Conservation (phyloP, 192 early-diverging fungal species). For the Funneliformis geosporum region DNA sequence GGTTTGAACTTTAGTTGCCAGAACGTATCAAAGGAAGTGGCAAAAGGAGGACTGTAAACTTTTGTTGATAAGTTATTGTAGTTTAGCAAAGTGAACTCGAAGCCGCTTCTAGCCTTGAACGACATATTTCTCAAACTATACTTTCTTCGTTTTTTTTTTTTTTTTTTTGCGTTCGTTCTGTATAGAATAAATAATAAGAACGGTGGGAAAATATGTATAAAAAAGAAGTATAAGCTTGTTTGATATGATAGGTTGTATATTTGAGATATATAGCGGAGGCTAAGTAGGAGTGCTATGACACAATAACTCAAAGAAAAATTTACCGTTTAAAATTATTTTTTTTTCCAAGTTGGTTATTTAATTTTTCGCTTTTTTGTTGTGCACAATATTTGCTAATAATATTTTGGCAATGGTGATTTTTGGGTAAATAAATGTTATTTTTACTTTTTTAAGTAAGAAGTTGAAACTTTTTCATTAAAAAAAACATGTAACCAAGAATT, state of each 20-base stretch:
- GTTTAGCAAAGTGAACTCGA: slow-evolving; percentile 6
- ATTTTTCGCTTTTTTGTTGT: background rate
- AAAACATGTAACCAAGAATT: background rate
- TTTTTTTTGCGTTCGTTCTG: background rate
- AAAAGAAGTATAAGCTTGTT: background rate
- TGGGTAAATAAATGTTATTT: background rate
- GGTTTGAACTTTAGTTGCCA: slow-evolving; percentile 29
- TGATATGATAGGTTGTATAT: background rate
- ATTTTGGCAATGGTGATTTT: background rate
- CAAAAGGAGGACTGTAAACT: slow-evolving; percentile 24
- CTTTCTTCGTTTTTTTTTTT: background rate
- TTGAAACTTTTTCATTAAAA: background rate
- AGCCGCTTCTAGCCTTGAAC: slow-evolving; percentile 9
- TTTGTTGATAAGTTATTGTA: background rate
- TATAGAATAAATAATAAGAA: background rate
- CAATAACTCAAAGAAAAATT: background rate
- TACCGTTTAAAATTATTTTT: background rate
- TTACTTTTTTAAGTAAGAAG: background rate
- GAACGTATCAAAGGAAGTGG: slow-evolving; percentile 26
- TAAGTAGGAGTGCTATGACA: background rate
- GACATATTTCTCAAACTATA: background rate
- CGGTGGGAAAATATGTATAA: background rate
- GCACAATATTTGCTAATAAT: background rate
- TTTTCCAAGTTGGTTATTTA: background rate
- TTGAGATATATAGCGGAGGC: background rate